Base-by-base conservation (phyloP, 768 basidiomycete species). In the Fomitopsis serialis region DNA sequence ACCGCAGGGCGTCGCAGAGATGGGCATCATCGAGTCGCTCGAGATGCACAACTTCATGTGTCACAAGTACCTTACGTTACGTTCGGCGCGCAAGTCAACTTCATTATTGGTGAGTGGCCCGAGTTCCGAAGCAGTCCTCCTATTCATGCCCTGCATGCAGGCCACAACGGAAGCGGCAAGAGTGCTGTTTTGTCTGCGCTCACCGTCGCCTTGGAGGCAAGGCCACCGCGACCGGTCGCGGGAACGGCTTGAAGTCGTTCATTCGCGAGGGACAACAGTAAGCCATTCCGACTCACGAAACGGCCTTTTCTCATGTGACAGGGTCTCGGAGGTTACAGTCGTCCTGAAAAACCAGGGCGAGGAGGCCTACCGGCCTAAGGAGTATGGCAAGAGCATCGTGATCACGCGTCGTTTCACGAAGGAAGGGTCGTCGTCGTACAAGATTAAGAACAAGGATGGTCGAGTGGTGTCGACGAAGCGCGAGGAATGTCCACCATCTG, bases 21-120 rank as follows among this genome's bases (percentile, higher is more conserved):
- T 86, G 61, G 96, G 95, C 4, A 85, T 98, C 59, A 89, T 98
- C 55, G 87, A 92, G 61, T 76, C 78, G 32, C 80, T 97, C 42
- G 87, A 93, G 63, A 83, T 92, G 81, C 78, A 84, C 63, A 87
- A 98, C 64, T 98, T 98, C 72, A 96, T 98, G 94, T 97, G 94
- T 68, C 95, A 98, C 71, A 79, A 84, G 66, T 85, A 78, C 68
- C 75, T 94, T 43, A 84, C 78, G 1, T 91, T 97, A 78, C 79
- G 2, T 92, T 98, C 58, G 92, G 93, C 0, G 87, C 89, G 9
- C 92, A 95, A 68, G 90, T 99, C 64, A 99, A 98, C 71, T 98
- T 98, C 64, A 90, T 99, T 60, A 96, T 96, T 36, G 93, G 92
- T 85, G 60, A 37, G 79, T 61, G 45, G 29, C 21, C 37, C 15